phyloP scores from a whole-genome alignment of 2,329 filamentous ascomycete species.

The Karstenula rhodostoma region DNA sequence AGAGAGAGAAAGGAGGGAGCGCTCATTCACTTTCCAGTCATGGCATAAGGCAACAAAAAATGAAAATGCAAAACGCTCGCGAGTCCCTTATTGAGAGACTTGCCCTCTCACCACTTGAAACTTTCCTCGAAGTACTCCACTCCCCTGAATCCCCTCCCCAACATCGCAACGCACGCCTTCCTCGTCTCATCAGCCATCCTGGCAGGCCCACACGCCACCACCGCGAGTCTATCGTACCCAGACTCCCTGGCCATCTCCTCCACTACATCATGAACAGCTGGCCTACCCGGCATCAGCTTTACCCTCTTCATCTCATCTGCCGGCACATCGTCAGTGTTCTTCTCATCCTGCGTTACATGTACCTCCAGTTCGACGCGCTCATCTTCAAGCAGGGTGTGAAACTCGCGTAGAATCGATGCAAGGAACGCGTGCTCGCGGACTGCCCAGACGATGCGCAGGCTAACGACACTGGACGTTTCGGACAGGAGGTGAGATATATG shows the following conservation, averaged over 20 bases:
- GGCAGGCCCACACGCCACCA: constrained; percentile 57
- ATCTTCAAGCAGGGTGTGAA: constrained; percentile 29
- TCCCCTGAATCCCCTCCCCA: constrained; percentile 31
- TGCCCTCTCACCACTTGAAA: constrained; percentile 52
- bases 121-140: constrained; percentile 59
- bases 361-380: constrained; percentile 37
- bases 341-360: constrained; percentile 37
- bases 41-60: no score
- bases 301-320: constrained; percentile 29
- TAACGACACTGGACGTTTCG: constrained; percentile 23
- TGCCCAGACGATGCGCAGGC: constrained; percentile 44
- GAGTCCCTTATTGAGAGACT: not conserved
- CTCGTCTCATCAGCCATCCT: constrained; percentile 57
- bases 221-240: constrained; percentile 40
- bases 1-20: no score
- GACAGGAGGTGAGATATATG: constrained; percentile 34
- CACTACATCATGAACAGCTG: constrained; percentile 49
- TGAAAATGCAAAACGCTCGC: not conserved
- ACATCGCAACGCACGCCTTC: constrained; percentile 48
- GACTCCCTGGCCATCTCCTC: constrained; percentile 41
- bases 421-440: constrained; percentile 44
- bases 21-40: no score
- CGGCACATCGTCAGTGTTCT: constrained; percentile 31
- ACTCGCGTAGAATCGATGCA: constrained; percentile 32
- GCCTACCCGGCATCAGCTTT: constrained; percentile 46